Evolutionary conservation across 192 early-diverging fungal genomes (phyloP).

Genomic region (Pilaira anomala): DNA sequence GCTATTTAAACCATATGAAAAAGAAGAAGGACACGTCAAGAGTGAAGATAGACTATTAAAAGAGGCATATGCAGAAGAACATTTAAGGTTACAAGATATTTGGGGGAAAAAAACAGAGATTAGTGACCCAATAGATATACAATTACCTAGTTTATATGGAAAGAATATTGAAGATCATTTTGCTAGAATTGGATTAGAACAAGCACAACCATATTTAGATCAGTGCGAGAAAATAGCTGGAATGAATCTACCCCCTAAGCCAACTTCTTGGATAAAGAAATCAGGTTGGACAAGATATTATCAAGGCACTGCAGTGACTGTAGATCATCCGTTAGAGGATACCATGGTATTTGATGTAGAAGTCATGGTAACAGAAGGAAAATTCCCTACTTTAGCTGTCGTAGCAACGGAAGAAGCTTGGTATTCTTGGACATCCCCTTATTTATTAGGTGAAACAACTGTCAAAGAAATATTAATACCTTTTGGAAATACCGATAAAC

Average conservation of each 20-base stretch:
- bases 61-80: conserved; percentile 37
- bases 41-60: background rate
- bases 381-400: conserved; percentile 77
- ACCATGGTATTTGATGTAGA: conserved; percentile 87
- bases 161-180: conserved; percentile 74
- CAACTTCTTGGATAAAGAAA: conserved; percentile 51
- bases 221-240: conserved; percentile 50
- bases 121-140: conserved; percentile 29
- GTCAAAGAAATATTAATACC: conserved; percentile 62
- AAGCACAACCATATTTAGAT: conserved; percentile 54
- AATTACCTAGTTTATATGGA: conserved; percentile 40
- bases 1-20: conserved; percentile 38
- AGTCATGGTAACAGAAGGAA: conserved; percentile 62
- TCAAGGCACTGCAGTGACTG: conserved; percentile 33
- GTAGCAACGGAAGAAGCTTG: conserved; percentile 72
- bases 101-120: conserved; percentile 52
- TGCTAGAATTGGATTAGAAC: conserved; percentile 60
- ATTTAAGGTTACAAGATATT: conserved; percentile 50
- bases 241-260: conserved; percentile 39
- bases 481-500: conserved; percentile 43
- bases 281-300: conserved; percentile 87
- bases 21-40: background rate
- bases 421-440: conserved; percentile 95
- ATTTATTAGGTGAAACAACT: conserved; percentile 48
- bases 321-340: conserved; percentile 57